Evolutionary conservation across 179 eudicot genomes (phyloP), one percentile per base, ranked within the genome.

Genomic region (Pouteria campechiana): DNA sequence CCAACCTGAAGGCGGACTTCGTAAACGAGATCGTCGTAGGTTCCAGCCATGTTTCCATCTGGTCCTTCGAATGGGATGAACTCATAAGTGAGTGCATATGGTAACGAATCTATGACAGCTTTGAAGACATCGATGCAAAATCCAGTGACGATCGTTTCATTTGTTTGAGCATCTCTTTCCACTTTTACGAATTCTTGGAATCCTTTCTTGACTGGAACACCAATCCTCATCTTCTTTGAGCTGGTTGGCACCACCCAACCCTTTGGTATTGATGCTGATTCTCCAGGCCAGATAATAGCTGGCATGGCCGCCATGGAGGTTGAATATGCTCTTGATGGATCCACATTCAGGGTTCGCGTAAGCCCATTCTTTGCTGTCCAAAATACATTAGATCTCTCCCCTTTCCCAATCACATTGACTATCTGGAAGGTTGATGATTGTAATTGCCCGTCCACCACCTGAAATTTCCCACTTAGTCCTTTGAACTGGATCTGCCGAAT

Each of bases 181-280:
- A 65, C 71, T 41, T 55, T 65, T 6, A 73, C 74, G 17, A 72
- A 69, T 25, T 63, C 50, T 11, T 62, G 50, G 17, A 73, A 69
- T 14, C 62, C 17, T 14, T 64, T 35, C 0, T 10, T 45, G 1
- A 46, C 68, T 0, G 80, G 84, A 32, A 77, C 51, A 28, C 60
- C 80, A 39, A 77, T 73, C 28, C 24, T 69, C 53, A 73, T 15
- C 7, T 41, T 54, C 25, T 44, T 60, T 23, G 25, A 37, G 1
- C 42, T 14, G 3, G 36, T 63, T 1, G 77, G 72, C 70, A 70
- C 67, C 16, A 46, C 46, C 80, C 77, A 77, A 16, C 84, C 80
- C 49, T 67, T 73, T 0, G 79, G 80, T 2, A 51, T 17, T 37
- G 46, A 7, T 6, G 32, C 42, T 13, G 59, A 38, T 3, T 65